A percentile compares a stretch with the other conserved stretches of the same genome.
Conservation (phyloP, 2,329 filamentous ascomycete species). For the Dryadomyces sulphureus region DNA sequence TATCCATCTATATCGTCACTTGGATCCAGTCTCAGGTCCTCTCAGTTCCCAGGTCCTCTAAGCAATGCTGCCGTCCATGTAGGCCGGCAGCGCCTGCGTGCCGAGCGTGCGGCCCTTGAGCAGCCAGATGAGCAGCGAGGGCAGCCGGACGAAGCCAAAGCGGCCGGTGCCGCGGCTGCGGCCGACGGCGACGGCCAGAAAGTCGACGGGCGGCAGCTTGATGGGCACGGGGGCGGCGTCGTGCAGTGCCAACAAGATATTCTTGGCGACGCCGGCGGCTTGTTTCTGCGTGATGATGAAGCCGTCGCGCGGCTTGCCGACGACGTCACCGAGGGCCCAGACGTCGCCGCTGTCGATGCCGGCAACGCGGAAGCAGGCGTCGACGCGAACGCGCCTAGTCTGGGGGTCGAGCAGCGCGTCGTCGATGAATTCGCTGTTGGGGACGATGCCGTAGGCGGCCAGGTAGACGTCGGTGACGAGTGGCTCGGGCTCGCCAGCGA, state of each 20-base stretch:
- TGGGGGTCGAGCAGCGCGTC: conserved; percentile 25
- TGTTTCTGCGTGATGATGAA: conserved; percentile 33
- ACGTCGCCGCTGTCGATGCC: conserved; percentile 22
- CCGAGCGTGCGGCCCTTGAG: conserved; percentile 37
- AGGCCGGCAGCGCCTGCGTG: conserved; percentile 26
- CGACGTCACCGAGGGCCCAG: conserved; percentile 40
- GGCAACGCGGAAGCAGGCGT: conserved; percentile 34
- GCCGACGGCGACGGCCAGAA: conserved; percentile 32
- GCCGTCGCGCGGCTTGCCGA: conserved; percentile 31
- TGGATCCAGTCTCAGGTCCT: no score
- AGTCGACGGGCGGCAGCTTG: conserved; percentile 32
- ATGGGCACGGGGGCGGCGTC: conserved; percentile 27
- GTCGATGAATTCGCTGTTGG: conserved; percentile 40
- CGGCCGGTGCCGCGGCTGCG: conserved; percentile 35
- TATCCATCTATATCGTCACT: no score
- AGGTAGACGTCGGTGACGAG: conserved; percentile 34
- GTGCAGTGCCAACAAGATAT: conserved; percentile 31
- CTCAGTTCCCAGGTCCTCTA: conserved; percentile 13
- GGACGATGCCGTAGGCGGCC: conserved; percentile 36
- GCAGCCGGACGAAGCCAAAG: conserved; percentile 26
- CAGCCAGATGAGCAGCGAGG: conserved; percentile 34
- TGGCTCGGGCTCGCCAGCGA: conserved; percentile 28
- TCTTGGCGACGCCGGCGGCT: conserved; percentile 37
- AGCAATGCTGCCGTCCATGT: conserved; percentile 32
- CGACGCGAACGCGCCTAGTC: conserved; percentile 32